These are phyloP conservation scores for Hansenula sp. DNA, from an alignment of 1,139 yeast genomes.

Conservation along the genomic window DNA sequence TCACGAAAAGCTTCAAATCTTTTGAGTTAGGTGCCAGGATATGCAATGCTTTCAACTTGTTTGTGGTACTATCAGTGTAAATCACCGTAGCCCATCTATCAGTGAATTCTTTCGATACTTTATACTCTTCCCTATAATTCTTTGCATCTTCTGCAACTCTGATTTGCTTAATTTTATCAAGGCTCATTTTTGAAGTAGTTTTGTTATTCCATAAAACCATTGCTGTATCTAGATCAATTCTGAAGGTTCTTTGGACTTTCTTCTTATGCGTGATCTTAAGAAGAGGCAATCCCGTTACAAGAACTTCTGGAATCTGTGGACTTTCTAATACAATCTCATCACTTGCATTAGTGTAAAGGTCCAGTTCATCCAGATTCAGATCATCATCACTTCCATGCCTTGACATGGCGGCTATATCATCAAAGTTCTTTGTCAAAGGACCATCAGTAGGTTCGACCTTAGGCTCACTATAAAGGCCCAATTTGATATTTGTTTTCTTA, in stretches of 20 bases:
- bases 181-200: conserved; percentile 45
- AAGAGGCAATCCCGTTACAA: conserved; percentile 37
- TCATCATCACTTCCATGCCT: conserved; percentile 5
- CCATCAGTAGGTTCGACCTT: conserved; percentile 16
- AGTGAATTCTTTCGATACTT: conserved; percentile 62
- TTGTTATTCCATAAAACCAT: conserved; percentile 50
- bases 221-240: conserved; percentile 40
- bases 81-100: conserved; percentile 78
- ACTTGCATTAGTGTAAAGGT: neutral
- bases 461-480: neutral
- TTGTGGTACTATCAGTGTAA: conserved; percentile 43
- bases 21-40: conserved; percentile 63
- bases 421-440: conserved; percentile 21
- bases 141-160: conserved; percentile 68
- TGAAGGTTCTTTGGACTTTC: conserved; percentile 48
- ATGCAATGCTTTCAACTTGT: conserved; percentile 65
- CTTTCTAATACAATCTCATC: conserved; percentile 14
- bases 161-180: conserved; percentile 71
- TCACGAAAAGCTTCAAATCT: conserved; percentile 55
- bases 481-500: conserved; percentile 9
- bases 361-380: neutral
- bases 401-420: conserved; percentile 9
- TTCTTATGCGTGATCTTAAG: conserved; percentile 70
- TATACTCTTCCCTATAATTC: conserved; percentile 80
- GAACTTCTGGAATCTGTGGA: conserved; percentile 28